A percentile compares a stretch with the other conserved stretches of the same genome.
Conservation (phyloP, 1,284 basidiomycete genomes). For the Sanghuangporus baumii region DNA sequence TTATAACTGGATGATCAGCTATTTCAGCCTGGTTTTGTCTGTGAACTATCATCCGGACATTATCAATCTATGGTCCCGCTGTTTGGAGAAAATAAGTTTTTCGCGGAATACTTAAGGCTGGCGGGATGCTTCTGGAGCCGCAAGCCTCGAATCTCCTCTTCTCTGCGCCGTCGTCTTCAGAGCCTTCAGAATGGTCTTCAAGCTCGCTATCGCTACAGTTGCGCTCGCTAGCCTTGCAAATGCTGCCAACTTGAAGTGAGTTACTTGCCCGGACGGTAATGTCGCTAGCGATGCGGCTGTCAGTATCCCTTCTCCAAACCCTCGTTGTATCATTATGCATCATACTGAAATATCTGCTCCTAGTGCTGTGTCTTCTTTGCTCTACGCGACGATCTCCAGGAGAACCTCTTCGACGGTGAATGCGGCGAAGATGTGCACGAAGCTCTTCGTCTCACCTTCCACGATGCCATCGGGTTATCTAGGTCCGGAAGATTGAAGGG, state of each 20-base stretch:
- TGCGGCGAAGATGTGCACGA: constrained; percentile 22
- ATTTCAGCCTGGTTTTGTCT: background rate
- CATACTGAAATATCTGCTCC: background rate
- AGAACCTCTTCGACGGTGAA: constrained; percentile 19
- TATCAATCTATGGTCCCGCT: background rate
- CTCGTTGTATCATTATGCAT: background rate
- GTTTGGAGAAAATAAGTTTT: background rate
- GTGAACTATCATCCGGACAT: background rate
- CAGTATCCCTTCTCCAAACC: background rate
- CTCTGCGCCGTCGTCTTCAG: background rate
- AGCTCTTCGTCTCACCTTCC: constrained; percentile 22
- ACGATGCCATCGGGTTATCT: constrained; percentile 24
- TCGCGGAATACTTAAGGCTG: background rate
- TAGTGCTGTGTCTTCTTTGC: constrained; percentile 22
- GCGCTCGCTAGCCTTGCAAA: constrained; percentile 4
- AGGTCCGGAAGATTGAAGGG: constrained; percentile 9
- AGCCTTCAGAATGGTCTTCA: constrained; percentile 11
- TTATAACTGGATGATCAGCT: background rate
- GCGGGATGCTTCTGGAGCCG: background rate
- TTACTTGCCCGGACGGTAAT: constrained; percentile 19
- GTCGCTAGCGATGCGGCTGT: constrained; percentile 16
- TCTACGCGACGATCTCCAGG: constrained; percentile 21
- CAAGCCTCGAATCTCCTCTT: background rate
- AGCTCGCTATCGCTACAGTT: constrained; percentile 6
- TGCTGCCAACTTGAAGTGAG: constrained; percentile 16